Conservation (phyloP, 1,284 basidiomycete species). For the Sporisorium graminicola region DNA sequence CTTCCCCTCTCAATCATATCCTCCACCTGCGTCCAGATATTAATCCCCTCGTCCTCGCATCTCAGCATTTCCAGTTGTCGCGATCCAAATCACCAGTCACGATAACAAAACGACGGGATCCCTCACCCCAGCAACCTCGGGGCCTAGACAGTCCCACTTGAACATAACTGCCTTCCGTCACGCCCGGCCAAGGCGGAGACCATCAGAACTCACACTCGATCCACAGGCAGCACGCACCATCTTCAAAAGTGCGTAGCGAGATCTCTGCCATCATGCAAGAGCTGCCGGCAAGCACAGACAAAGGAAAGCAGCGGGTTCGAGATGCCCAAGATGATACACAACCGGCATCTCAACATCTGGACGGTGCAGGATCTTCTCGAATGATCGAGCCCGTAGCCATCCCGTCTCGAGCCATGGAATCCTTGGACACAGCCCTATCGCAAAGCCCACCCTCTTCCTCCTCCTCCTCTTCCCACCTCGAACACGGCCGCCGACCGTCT, state of each 20-base stretch:
- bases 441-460: slow-evolving; percentile 4
- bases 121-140: no score
- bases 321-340: slow-evolving; percentile 6
- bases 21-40: background rate
- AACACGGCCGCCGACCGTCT: slow-evolving; percentile 21
- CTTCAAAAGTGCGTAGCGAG: background rate
- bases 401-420: background rate
- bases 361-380: slow-evolving; percentile 11
- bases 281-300: slow-evolving; percentile 10
- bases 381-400: slow-evolving; percentile 16
- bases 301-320: slow-evolving; percentile 27
- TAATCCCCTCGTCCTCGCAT: background rate
- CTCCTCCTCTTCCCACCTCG: background rate
- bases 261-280: slow-evolving; percentile 1
- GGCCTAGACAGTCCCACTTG: no score
- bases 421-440: background rate
- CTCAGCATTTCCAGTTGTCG: background rate
- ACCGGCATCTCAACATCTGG: background rate
- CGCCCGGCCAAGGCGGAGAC: background rate
- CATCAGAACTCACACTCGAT: background rate
- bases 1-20: background rate
- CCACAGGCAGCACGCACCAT: background rate
- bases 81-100: background rate
- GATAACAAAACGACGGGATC: background rate
- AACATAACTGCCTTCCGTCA: background rate